Evolutionary conservation across 1,284 basidiomycete species (phyloP).

Genomic region (Ganoderma meredithae): DNA sequence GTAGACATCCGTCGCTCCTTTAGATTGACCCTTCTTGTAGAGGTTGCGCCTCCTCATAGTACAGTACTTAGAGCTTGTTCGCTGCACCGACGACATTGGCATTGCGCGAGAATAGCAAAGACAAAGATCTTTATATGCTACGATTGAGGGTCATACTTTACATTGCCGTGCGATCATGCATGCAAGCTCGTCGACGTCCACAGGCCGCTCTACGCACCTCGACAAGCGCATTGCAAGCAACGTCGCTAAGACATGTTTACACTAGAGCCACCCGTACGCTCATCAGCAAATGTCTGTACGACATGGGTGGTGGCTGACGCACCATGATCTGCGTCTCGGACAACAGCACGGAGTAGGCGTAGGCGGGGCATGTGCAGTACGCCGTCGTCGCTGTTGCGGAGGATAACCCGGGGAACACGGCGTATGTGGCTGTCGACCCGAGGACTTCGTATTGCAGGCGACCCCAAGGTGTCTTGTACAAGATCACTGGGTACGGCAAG

Average conservation of each 20-base stretch:
- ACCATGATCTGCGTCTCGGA: constrained; percentile 72
- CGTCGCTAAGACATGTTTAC: constrained; percentile 79
- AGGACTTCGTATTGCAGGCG: constrained; percentile 68
- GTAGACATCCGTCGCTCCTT: background rate
- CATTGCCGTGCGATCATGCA: constrained; percentile 31
- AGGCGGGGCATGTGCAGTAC: constrained; percentile 81
- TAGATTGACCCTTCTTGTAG: background rate
- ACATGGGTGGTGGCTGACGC: constrained; percentile 12
- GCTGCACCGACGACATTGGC: background rate
- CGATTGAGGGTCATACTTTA: constrained; percentile 8
- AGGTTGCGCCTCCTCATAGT: background rate
- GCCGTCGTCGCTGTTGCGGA: constrained; percentile 41
- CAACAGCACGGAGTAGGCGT: constrained; percentile 65
- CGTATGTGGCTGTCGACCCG: constrained; percentile 68
- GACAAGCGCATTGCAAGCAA: constrained; percentile 61
- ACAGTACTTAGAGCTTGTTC: background rate
- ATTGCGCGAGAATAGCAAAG: background rate
- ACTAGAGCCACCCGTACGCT: constrained; percentile 49
- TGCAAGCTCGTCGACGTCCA: constrained; percentile 56
- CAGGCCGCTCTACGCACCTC: constrained; percentile 56
- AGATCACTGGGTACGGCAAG: constrained; percentile 57
- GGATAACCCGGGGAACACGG: constrained; percentile 63
- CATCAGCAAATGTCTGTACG: background rate
- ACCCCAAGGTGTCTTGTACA: constrained; percentile 63
- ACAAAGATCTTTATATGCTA: background rate